Evolutionary conservation across 2,329 filamentous ascomycete species (phyloP).

Genomic region (Alternaria gaisen): DNA sequence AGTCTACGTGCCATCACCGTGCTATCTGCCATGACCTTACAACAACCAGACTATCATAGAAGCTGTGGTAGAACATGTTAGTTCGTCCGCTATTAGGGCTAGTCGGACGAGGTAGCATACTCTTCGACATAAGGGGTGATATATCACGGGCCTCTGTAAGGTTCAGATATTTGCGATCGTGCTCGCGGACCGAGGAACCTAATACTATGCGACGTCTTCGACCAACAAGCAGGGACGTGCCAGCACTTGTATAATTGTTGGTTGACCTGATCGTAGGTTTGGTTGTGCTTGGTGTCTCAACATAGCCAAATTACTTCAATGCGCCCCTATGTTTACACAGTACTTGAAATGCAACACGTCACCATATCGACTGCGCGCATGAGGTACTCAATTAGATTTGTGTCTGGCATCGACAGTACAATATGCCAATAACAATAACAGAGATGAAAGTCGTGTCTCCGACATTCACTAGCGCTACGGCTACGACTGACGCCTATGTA

Average conservation of each 20-base stretch:
- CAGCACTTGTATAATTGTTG: not conserved
- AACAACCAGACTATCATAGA: not conserved
- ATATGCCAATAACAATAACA: not conserved
- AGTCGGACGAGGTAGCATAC: not conserved
- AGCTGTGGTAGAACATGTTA: not conserved
- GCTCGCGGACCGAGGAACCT: conserved; percentile 2
- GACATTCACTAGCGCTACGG: not conserved
- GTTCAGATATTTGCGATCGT: conserved; percentile 4
- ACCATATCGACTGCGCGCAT: not conserved
- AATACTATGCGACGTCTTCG: not conserved
- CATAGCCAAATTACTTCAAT: not conserved
- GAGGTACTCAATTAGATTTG: not conserved
- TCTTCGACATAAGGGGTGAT: conserved; percentile 3
- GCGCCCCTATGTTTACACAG: not conserved
- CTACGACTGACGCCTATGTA: not conserved
- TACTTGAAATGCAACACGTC: not conserved
- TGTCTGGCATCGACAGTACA: not conserved
- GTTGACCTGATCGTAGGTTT: not conserved
- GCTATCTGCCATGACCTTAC: not conserved
- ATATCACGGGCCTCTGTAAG: conserved; percentile 3
- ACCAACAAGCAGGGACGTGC: conserved; percentile 5
- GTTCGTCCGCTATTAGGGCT: not conserved
- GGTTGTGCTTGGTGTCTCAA: conserved; percentile 1
- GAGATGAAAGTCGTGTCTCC: not conserved
- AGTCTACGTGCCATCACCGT: not conserved